Evolutionary conservation across 352 stramenopile genomes (phyloP), one percentile per base, ranked within the genome.

Genomic region (Phytophthora tentaculata): DNA sequence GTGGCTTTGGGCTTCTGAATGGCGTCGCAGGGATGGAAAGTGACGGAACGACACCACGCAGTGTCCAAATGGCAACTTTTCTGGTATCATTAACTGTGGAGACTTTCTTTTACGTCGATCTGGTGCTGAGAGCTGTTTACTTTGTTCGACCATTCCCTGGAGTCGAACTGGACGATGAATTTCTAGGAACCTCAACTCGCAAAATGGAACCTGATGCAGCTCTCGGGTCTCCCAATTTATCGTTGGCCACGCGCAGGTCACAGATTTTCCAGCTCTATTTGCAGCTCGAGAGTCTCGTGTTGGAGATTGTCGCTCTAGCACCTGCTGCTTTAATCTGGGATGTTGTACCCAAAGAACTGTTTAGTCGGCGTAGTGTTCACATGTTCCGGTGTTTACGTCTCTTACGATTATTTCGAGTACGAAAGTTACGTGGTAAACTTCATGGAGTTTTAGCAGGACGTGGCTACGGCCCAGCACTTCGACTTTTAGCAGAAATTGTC

Each of bases 291-390:
- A 75, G 61, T 24, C 56, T 76, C 10, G 39, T 71, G 24, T 14
- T 83, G 16, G 81, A 89, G 12, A 19, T 73, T 0, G 16, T 85
- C 14, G 63, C 69, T 17, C 51, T 75, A 3, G 56, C 28, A 0
- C 84, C 83, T 28, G 59, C 89, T 7, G 53, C 83, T n/a, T 57
- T 92, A 3, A 20, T 77, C 2, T 92, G 84, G 84, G 84, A 91
- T 44, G 55, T 89, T 7, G 9, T 90, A 2, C 74, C 81, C 0
- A 92, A 92, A 50, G 53, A 85, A 6, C 54, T 54, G 12, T 73
- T 90, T 23, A 67, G 61, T 16, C 55, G 57, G 14, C 59, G 56
- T 16, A 58, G 50, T 5, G 52, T 80, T 4, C 68, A 77, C 39
- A 51, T 75, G 2, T 56, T 74, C 1, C 51, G 84, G 14, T 79